Evolutionary conservation across 2,329 filamentous ascomycete species (phyloP), one percentile per base, ranked within the genome.

Genomic region (Colletotrichum kahawae): DNA sequence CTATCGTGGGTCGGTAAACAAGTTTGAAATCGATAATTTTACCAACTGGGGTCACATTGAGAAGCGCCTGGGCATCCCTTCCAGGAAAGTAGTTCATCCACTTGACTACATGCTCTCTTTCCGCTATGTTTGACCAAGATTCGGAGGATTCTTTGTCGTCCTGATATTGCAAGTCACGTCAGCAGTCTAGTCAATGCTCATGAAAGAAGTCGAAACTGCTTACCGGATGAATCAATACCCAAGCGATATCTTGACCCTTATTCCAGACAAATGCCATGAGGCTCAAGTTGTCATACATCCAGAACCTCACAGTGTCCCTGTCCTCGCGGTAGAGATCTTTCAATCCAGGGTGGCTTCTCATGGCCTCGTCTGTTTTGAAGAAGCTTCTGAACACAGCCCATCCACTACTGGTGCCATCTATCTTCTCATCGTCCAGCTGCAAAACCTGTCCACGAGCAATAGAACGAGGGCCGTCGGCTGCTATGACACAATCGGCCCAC

Each of bases 31-130:
- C 54, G 54, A 57, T 57, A 29, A 24, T 57, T 16, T 29, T 57
- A 29, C 54, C 54, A 29, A 29, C 5, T 29, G 54, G 54, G 21
- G 54, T 57, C 24, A 57, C 54, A 57, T 57, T 24, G 21, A 64
- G 34, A 27, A 64, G 62, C 5, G 62, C 86, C 77, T 88, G 87
- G 34, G 90, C 90, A 67, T 88, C 87, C 7, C 90, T 89, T 89
- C 89, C 90, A 69, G 84, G 87, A 76, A 90, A 87, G 74, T 90
- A 88, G 63, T 85, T 84, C 10, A 88, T 88, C 43, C 85, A 83
- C 79, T 90, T 90, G 72, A 90, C 85, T 1, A 87, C 86, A 3
- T 88, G 88, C 8, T 85, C 85, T 9, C 85, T 43, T 29, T 64
- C 62, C 4, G 62, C 34, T 10, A 64, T 64, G 33, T 64, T 64